Conservation (phyloP, 306 rosid species). For the Albizia julibrissin region DNA sequence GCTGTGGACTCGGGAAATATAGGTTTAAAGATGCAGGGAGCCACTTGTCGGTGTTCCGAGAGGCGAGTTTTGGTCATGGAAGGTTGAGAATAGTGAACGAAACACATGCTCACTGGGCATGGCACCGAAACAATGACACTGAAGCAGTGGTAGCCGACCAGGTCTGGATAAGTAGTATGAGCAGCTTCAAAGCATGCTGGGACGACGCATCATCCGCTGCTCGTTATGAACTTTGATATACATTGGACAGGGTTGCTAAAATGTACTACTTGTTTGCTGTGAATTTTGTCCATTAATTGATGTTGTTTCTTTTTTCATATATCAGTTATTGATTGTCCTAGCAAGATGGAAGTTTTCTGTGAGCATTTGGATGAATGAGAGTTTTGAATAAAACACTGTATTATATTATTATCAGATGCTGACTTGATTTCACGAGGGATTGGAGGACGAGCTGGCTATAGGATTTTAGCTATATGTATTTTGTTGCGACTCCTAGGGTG, state of each 20-base stretch:
- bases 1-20: neutral
- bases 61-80: conserved; percentile 85
- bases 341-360: too few species aligned
- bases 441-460: too few species aligned
- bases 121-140: conserved; percentile 80
- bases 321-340: too few species aligned
- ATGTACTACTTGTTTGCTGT: neutral
- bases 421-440: too few species aligned
- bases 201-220: neutral
- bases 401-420: too few species aligned
- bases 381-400: too few species aligned
- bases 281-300: neutral
- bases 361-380: too few species aligned
- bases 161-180: conserved; percentile 56
- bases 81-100: conserved; percentile 58
- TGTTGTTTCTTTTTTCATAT: neutral
- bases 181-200: conserved; percentile 33
- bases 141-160: conserved; percentile 52
- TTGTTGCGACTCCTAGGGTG: neutral
- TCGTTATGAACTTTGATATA: conserved; percentile 37
- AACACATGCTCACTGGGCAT: conserved; percentile 75
- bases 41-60: conserved; percentile 61
- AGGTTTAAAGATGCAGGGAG: conserved; percentile 53
- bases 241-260: neutral
- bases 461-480: too few species aligned